phyloP scores from a whole-genome alignment of 78 protist genomes.

The Dictyostelium firmibasis region DNA sequence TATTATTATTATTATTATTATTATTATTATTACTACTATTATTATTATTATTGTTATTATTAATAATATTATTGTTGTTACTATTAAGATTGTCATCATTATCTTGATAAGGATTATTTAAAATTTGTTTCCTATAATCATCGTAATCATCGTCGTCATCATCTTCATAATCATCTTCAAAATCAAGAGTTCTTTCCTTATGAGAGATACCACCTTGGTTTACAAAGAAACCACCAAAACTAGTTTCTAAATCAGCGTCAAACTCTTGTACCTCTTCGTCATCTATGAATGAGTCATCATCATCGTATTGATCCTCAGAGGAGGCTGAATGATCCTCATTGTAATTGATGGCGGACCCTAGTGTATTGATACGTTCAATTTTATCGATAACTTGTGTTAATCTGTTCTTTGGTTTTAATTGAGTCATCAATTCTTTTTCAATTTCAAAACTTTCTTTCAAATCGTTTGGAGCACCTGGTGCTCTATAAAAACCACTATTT shows the following conservation, averaged over 20 bases:
- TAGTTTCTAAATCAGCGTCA: constrained; percentile 6
- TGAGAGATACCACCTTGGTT: constrained; percentile 3
- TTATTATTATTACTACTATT: too few species aligned
- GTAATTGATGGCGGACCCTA: neutral
- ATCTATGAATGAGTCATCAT: constrained; percentile 39
- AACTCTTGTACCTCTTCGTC: neutral
- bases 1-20: too few species aligned
- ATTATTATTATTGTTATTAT: neutral
- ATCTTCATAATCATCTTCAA: neutral
- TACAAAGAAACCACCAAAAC: constrained; percentile 68
- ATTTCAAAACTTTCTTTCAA: neutral
- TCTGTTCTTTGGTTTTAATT: constrained; percentile 10
- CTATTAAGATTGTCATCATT: neutral
- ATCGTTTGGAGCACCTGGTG: neutral
- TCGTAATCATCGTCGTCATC: neutral
- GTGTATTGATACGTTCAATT: constrained; percentile 7
- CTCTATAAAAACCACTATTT: constrained; percentile 17
- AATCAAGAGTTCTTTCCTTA: neutral
- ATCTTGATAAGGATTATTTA: neutral
- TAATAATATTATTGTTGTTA: neutral
- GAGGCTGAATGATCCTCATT: neutral
- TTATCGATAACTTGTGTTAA: constrained; percentile 44
- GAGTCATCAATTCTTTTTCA: neutral
- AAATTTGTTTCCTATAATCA: neutral
- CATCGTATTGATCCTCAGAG: neutral